Evolutionary conservation across 768 basidiomycete species (phyloP).

Genomic region (Amanita rimosa): DNA sequence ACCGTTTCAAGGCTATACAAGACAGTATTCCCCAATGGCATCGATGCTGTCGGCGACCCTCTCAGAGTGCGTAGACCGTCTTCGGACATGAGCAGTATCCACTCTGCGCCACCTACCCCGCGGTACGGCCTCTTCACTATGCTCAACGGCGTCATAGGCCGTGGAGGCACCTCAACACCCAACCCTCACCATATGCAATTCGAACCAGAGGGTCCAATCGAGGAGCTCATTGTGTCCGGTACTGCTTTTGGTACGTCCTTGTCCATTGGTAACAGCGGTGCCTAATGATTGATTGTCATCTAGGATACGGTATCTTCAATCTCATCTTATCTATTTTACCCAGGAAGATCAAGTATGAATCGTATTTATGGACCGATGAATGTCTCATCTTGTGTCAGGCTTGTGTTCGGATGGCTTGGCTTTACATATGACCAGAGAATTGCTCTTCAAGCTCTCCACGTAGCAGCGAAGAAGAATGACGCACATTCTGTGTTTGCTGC

Average conservation of each 20-base stretch:
- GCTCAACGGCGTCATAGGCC: neutral
- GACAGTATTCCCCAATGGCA: constrained; percentile 51
- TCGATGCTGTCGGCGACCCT: constrained; percentile 33
- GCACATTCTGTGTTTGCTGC: constrained; percentile 72
- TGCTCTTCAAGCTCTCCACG: constrained; percentile 56
- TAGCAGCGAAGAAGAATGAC: constrained; percentile 56
- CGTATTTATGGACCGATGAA: neutral
- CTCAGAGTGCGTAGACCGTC: constrained; percentile 21
- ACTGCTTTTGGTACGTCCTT: constrained; percentile 56
- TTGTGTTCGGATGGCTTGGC: constrained; percentile 65
- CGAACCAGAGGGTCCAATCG: constrained; percentile 42
- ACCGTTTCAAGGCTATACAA: constrained; percentile 42
- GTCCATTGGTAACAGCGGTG: constrained; percentile 10
- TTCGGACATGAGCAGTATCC: neutral
- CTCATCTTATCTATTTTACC: constrained; percentile 71
- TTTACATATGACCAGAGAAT: constrained; percentile 63
- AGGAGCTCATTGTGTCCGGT: constrained; percentile 65
- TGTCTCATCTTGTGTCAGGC: constrained; percentile 23
- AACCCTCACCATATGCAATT: neutral
- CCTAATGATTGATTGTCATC: neutral
- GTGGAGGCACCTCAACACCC: constrained; percentile 4
- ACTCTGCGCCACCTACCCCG: neutral
- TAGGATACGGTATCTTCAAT: constrained; percentile 63
- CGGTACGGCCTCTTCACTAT: constrained; percentile 8
- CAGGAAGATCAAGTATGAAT: constrained; percentile 49